A percentile compares a stretch with the other conserved stretches of the same genome.
phyloP scores from a whole-genome alignment of 139 green algal species.

The Volvox africanus region DNA sequence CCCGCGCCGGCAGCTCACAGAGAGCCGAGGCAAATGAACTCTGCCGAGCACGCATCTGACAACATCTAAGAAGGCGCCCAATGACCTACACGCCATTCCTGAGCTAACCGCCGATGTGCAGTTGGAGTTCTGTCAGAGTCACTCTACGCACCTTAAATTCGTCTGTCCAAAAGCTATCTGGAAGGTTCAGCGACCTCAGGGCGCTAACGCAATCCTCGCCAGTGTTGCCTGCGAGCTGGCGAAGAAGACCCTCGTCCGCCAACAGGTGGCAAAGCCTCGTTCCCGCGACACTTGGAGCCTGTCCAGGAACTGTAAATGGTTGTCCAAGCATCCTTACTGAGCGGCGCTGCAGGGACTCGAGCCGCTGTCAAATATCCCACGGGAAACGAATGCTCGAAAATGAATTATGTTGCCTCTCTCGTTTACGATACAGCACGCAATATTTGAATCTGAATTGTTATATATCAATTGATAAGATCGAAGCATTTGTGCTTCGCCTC shows the following conservation, averaged over 20 bases:
- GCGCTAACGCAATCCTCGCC: slow-evolving; percentile 31
- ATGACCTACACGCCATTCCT: background rate
- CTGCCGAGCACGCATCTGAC: background rate
- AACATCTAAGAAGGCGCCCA: background rate
- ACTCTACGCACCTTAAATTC: slow-evolving; percentile 37
- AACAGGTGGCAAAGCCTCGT: slow-evolving; percentile 41
- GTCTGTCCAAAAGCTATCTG: slow-evolving; percentile 32
- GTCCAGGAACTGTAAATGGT: slow-evolving; percentile 2
- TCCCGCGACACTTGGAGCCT: background rate
- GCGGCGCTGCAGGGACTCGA: background rate
- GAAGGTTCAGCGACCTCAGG: slow-evolving; percentile 16
- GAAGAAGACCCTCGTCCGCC: slow-evolving; percentile 16
- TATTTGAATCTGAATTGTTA: background rate
- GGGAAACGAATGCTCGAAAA: background rate
- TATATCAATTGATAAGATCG: background rate
- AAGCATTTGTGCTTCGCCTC: background rate
- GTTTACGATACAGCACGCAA: background rate
- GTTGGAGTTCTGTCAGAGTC: background rate
- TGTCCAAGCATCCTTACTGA: slow-evolving; percentile 4
- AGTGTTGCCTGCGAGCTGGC: background rate
- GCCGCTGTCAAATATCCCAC: background rate
- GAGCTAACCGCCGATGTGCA: slow-evolving; percentile 23
- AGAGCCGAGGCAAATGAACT: background rate
- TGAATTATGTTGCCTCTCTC: background rate
- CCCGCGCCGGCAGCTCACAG: background rate